phyloP scores from a whole-genome alignment of 2,329 filamentous ascomycete species.

The Aspergillus sp. region DNA sequence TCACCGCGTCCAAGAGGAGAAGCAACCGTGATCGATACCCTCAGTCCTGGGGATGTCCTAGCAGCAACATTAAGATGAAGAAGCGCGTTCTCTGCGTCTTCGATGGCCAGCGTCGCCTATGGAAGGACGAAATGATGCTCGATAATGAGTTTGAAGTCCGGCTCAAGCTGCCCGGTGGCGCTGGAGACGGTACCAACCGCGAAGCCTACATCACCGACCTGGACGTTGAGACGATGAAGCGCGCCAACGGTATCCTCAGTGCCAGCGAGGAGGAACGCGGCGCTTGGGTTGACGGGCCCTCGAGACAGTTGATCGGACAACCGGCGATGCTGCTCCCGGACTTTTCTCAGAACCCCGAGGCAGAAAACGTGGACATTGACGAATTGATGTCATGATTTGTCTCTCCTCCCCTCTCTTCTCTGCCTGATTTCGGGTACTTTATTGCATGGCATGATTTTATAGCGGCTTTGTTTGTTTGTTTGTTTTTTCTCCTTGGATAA shows the following conservation, averaged over 20 bases:
- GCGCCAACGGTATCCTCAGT: conserved; percentile 78
- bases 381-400: conserved; percentile 30
- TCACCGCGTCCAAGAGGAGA: conserved; percentile 62
- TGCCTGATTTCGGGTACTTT: conserved; percentile 24
- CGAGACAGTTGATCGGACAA: conserved; percentile 34
- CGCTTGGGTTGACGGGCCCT: conserved; percentile 60
- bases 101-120: conserved; percentile 80
- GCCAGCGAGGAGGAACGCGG: conserved; percentile 87
- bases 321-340: conserved; percentile 33
- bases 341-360: conserved; percentile 27
- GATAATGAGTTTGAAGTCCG: conserved; percentile 93
- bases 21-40: conserved; percentile 95
- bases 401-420: background rate
- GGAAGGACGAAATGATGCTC: conserved; percentile 99
- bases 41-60: conserved; percentile 86
- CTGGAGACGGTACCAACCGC: conserved; percentile 78
- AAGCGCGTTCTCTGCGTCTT: conserved; percentile 94
- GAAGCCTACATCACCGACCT: conserved; percentile 87
- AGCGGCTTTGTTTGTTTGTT: conserved; percentile 6
- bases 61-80: conserved; percentile 96
- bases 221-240: conserved; percentile 83
- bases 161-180: conserved; percentile 71
- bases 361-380: conserved; percentile 35
- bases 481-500: conserved; percentile 5
- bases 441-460: conserved; percentile 24